Conservation (phyloP, 768 basidiomycete species). For the Leucogyrophana mollusca region DNA sequence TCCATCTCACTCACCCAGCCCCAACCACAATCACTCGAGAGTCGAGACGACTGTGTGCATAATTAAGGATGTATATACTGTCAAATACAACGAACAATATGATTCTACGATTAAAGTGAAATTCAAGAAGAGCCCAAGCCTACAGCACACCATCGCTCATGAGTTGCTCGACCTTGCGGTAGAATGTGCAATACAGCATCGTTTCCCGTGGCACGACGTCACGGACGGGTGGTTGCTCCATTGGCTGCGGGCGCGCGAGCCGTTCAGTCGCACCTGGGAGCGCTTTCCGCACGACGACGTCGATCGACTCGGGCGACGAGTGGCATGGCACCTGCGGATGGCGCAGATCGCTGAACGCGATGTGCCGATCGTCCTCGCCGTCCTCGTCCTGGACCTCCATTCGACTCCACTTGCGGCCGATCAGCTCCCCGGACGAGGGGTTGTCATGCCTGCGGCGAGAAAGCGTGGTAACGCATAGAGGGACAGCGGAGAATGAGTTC, state of each 20-base stretch:
- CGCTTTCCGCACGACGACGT: conserved; percentile 14
- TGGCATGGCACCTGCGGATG: too few species aligned
- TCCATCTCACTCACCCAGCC: too few species aligned
- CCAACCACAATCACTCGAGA: too few species aligned
- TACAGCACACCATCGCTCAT: conserved; percentile 15
- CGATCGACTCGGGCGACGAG: background rate
- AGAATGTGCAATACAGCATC: conserved; percentile 21
- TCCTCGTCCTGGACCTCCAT: conserved; percentile 21
- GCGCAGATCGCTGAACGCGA: conserved; percentile 23
- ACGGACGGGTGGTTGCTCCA: conserved; percentile 13
- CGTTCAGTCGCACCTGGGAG: background rate
- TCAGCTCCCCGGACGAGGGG: conserved; percentile 5
- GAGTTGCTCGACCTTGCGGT: conserved; percentile 20
- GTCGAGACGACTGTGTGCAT: too few species aligned
- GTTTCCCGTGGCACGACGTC: conserved; percentile 12
- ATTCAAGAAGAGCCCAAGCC: too few species aligned
- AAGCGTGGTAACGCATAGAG: background rate
- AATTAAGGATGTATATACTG: too few species aligned
- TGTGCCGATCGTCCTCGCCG: conserved; percentile 6
- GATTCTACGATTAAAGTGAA: too few species aligned
- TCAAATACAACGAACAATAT: too few species aligned
- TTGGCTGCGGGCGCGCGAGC: conserved; percentile 23
- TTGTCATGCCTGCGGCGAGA: background rate
- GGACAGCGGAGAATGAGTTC: background rate
- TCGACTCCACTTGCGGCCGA: conserved; percentile 32